Evolutionary conservation across 495 filamentous ascomycete species (phyloP).

Genomic region (Antarctomyces pellizariae): DNA sequence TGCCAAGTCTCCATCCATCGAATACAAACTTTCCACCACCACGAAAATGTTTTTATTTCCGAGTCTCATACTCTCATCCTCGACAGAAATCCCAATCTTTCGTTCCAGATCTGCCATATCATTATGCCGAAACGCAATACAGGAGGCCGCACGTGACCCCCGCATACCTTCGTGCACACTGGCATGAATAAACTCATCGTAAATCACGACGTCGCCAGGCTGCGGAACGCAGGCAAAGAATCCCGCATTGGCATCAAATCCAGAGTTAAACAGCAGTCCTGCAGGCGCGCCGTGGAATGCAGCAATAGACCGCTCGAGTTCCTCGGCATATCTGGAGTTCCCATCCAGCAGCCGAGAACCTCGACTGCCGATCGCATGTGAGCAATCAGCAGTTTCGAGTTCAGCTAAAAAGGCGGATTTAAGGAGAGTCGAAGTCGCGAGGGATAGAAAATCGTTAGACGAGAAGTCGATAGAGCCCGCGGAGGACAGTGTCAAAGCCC

Average conservation of each 20-base stretch:
- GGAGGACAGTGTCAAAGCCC: conserved; percentile 19
- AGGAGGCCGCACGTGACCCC: conserved; percentile 27
- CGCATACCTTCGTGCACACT: conserved; percentile 60
- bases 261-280: conserved; percentile 55
- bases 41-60: conserved; percentile 33
- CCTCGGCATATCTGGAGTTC: conserved; percentile 39
- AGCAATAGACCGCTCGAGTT: conserved; percentile 39
- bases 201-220: conserved; percentile 41
- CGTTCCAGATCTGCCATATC: conserved; percentile 18
- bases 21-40: conserved; percentile 55
- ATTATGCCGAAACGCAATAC: conserved; percentile 38
- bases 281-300: conserved; percentile 36
- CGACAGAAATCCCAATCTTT: conserved; percentile 1
- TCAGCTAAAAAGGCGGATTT: conserved; percentile 19
- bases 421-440: conserved; percentile 22
- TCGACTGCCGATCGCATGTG: conserved; percentile 22
- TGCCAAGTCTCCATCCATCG: conserved; percentile 61
- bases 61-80: conserved; percentile 6
- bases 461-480: conserved; percentile 28
- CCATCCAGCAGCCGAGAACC: conserved; percentile 45
- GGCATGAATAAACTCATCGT: conserved; percentile 57
- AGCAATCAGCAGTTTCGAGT: conserved; percentile 10
- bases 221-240: conserved; percentile 45
- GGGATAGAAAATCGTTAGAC: conserved; percentile 39
- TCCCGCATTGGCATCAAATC: conserved; percentile 54